Base-by-base conservation (phyloP, 2,329 filamentous ascomycete species). In the Calonectria pseudoturangicola region DNA sequence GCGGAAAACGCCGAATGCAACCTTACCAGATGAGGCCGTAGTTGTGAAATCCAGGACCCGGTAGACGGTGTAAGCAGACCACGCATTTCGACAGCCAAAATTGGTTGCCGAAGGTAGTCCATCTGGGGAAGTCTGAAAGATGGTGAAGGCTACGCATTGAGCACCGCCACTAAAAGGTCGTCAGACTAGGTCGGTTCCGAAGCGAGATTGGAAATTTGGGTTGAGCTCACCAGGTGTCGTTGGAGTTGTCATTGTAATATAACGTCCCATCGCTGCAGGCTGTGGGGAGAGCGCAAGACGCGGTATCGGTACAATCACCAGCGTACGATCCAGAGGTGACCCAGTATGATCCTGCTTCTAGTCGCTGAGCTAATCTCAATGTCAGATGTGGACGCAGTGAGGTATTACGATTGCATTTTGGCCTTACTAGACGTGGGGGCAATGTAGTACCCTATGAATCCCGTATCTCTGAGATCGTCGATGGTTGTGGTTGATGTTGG, bases 391-490 rank as follows among this genome's bases (percentile, higher is more conserved):
- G 8, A 21, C 43, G 5, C 12, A 48, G 21, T 13, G n/a, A 12
- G 45, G 8, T 1, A 3, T 48, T 6, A 2, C 18, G n/a, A 16
- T 45, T 3, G 9, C 4, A 2, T 25, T 48, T 25, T 25, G 6
- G 5, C n/a, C 45, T 48, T 13, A 48, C 45, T 48, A 10, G 45
- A 48, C 8, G 45, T 48, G 12, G 45, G 45, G n/a, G 9, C 45
- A 48, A 48, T 48, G 45, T 48, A 48, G 21, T 48, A 48, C 10
- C 45, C 45, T 4, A 48, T 48, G 45, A 48, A 48, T 48, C 21
- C 45, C 5, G 45, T 48, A 25, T 48, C 45, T 25, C 21, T n/a
- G 8, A 48, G 45, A 48, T 48, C 45, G 21, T 13, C 25, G 10
- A 48, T 21, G n/a, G 45, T 48, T 13, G 45, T 12, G 13, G n/a